A percentile compares a stretch with the other conserved stretches of the same genome.
phyloP scores from a whole-genome alignment of 2,329 filamentous ascomycete genomes.

The Paraphoma sp. region DNA sequence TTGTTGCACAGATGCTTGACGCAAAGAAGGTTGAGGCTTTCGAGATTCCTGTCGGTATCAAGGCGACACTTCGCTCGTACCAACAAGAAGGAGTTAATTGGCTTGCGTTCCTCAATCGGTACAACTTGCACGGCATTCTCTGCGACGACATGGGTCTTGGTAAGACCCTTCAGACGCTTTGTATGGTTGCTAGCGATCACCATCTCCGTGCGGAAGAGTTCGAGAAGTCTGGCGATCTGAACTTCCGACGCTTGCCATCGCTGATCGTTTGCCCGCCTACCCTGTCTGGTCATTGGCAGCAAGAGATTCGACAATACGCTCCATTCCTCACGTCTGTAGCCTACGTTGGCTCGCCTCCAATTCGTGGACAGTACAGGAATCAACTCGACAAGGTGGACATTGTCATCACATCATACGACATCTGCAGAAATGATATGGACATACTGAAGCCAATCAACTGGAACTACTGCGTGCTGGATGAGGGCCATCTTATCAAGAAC shows the following conservation, averaged over 20 bases:
- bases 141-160: slow-evolving; percentile 99
- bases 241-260: slow-evolving; percentile 82
- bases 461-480: slow-evolving; percentile 97
- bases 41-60: slow-evolving; percentile 92
- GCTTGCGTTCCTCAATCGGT: slow-evolving; percentile 97
- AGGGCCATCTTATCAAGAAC: slow-evolving; percentile 98
- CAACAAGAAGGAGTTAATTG: slow-evolving; percentile 99
- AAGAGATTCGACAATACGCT: slow-evolving; percentile 94
- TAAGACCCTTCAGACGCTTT: slow-evolving; percentile 96
- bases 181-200: slow-evolving; percentile 97
- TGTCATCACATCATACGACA: slow-evolving; percentile 97
- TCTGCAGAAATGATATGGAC: slow-evolving; percentile 95
- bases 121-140: slow-evolving; percentile 96
- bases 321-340: slow-evolving; percentile 89
- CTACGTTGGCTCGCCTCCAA: slow-evolving; percentile 86
- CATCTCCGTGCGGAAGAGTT: slow-evolving; percentile 92
- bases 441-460: slow-evolving; percentile 82
- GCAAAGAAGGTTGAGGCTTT: slow-evolving; percentile 97
- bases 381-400: slow-evolving; percentile 82
- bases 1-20: slow-evolving; percentile 95
- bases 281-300: slow-evolving; percentile 96
- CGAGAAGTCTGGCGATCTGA: slow-evolving; percentile 77
- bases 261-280: slow-evolving; percentile 96
- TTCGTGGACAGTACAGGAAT: slow-evolving; percentile 74
- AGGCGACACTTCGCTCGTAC: slow-evolving; percentile 93